phyloP scores from a whole-genome alignment of 192 early-diverging fungal species.

The Gigaspora rosea region DNA sequence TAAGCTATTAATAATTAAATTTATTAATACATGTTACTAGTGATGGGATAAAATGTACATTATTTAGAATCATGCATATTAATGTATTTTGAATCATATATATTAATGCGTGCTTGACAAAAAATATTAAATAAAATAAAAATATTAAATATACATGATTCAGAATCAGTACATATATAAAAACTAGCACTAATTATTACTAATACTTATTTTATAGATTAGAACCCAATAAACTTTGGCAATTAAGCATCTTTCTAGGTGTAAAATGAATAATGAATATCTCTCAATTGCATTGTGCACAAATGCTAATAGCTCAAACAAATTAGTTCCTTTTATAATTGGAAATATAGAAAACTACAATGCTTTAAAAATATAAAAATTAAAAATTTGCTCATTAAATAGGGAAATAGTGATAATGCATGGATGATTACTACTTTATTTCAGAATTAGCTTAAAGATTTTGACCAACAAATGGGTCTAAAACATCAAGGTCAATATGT shows the following conservation, averaged over 20 bases:
- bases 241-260: background rate
- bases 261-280: conserved; percentile 23
- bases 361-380: conserved; percentile 30
- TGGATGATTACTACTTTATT: conserved; percentile 29
- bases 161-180: too few species aligned
- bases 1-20: background rate
- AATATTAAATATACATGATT: too few species aligned
- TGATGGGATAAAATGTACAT: too few species aligned
- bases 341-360: conserved; percentile 29
- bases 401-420: conserved; percentile 7
- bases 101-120: too few species aligned
- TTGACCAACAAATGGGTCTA: conserved; percentile 3
- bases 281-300: conserved; percentile 19
- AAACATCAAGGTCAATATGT: conserved; percentile 1
- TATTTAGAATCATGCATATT: too few species aligned
- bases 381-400: conserved; percentile 12
- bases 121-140: background rate
- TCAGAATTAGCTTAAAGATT: conserved; percentile 24
- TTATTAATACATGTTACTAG: too few species aligned
- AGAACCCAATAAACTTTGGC: conserved; percentile 21
- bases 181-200: too few species aligned
- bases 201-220: background rate
- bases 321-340: conserved; percentile 26
- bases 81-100: too few species aligned
- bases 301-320: conserved; percentile 21